phyloP scores from a whole-genome alignment of 441 rosid species.

The Kokia cookei region DNA sequence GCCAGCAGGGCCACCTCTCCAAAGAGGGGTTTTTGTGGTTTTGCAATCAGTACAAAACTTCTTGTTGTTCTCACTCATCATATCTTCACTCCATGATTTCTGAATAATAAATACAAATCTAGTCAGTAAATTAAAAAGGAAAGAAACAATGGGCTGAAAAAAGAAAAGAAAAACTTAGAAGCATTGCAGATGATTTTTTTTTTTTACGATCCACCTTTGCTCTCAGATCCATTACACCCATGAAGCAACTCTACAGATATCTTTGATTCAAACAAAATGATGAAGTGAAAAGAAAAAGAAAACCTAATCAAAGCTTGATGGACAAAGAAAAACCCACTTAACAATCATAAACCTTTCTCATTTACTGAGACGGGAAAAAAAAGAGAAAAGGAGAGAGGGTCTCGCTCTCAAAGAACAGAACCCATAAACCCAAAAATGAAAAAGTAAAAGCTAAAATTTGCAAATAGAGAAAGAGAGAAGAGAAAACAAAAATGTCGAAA shows the following conservation, averaged over 20 bases:
- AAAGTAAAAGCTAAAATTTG: neutral
- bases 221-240: constrained; percentile 14
- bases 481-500: neutral
- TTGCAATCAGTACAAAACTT: constrained; percentile 66
- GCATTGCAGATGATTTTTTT: neutral
- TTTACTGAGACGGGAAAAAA: neutral
- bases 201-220: constrained; percentile 4
- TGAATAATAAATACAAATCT: neutral
- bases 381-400: neutral
- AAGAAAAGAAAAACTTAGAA: neutral
- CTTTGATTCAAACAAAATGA: neutral
- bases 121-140: neutral
- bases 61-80: constrained; percentile 19
- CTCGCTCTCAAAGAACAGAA: neutral
- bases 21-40: constrained; percentile 83
- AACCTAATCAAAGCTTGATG: neutral
- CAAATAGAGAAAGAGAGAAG: neutral
- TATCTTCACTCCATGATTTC: constrained; percentile 24
- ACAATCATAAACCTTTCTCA: neutral
- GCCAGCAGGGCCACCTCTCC: constrained; percentile 93
- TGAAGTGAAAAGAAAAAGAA: neutral
- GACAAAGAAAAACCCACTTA: neutral
- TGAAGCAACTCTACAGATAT: neutral
- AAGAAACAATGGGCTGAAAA: neutral
- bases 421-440: neutral